A percentile compares a stretch with the other conserved stretches of the same genome.
These are phyloP conservation scores for Trichoderma atroviride DNA, from an alignment of 2,329 filamentous ascomycete genomes.

Conservation along the genomic window DNA sequence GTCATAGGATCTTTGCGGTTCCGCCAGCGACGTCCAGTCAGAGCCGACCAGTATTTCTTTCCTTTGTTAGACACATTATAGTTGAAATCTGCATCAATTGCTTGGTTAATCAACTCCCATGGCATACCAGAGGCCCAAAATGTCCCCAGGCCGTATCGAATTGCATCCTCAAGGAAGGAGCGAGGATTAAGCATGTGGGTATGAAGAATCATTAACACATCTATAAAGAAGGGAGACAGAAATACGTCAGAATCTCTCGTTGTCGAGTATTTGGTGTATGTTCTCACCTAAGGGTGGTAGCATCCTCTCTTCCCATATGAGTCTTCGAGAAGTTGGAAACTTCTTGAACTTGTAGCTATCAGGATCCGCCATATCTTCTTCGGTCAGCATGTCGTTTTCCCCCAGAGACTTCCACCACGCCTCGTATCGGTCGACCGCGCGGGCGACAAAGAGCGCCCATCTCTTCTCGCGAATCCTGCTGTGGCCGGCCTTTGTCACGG, in stretches of 20 bases:
- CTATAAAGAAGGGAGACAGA: conserved; percentile 39
- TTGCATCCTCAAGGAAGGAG: conserved; percentile 72
- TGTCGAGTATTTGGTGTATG: background rate
- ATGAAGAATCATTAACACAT: conserved; percentile 81
- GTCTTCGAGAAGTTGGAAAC: conserved; percentile 36
- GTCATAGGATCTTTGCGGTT: conserved; percentile 54
- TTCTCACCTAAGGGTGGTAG: conserved; percentile 61
- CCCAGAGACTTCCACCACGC: conserved; percentile 60
- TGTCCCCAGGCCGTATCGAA: conserved; percentile 57
- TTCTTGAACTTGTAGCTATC: conserved; percentile 34
- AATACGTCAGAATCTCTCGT: background rate
- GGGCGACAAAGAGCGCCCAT: conserved; percentile 70
- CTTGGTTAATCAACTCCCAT: conserved; percentile 61
- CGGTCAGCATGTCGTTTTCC: conserved; percentile 37
- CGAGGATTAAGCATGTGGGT: conserved; percentile 77
- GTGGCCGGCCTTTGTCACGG: conserved; percentile 39
- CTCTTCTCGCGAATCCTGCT: conserved; percentile 68
- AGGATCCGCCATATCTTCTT: conserved; percentile 40
- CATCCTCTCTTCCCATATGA: conserved; percentile 44
- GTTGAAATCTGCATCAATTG: conserved; percentile 62
- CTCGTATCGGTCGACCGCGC: conserved; percentile 69
- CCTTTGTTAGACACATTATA: conserved; percentile 54
- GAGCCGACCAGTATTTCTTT: conserved; percentile 49
- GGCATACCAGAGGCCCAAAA: conserved; percentile 68
- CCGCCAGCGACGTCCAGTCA: conserved; percentile 60